Evolutionary conservation across 805 yeast genomes (phyloP), one percentile per base, ranked within the genome.

Genomic region (Cyberlindnera americana): DNA sequence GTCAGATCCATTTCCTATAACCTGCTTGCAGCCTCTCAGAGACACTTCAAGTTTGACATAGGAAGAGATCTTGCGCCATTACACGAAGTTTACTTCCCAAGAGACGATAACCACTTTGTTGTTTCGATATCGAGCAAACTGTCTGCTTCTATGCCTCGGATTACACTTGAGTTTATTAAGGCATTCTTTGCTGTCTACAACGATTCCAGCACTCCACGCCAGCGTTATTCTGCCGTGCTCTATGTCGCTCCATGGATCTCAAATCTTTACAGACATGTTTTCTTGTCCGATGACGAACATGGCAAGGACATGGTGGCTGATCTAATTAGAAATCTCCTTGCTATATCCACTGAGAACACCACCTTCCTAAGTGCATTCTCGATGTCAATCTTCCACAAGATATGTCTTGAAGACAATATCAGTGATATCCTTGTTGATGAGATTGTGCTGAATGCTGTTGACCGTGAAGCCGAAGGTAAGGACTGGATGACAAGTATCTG

Each of bases 241-340:
- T 79, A 78, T 52, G 64, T 80, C 10, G 66, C 83, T 0, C 90
- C 93, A 2, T 88, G 95, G 95, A 68, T 83, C 13, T 72, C 72
- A 18, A 83, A 86, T 50, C 66, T 86, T 18, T 76, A 78, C 54
- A 66, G 69, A 12, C 60, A 77, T 48, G 79, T 85, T 7, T 81
- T 69, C 52, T 51, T 72, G 29, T 67, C 66, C 14, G 77, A 74
- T 49, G 78, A 75, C 19, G 73, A 70, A 22, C 67, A 64, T 41
- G 93, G 95, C 0, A 70, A 76, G 2, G 82, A 76, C 37, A 67
- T 74, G 39, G 72, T 82, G 6, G 72, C 82, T 1, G 77, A 73
- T 32, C 61, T 86, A 10, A 68, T 87, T 18, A 67, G 89, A 28
- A 74, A 74, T 37, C 70, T 85, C 46, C 77, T 87, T 38, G 67